These are phyloP conservation scores for Pichia pseudocactophila DNA, from an alignment of 805 yeast species.

Conservation along the genomic window DNA sequence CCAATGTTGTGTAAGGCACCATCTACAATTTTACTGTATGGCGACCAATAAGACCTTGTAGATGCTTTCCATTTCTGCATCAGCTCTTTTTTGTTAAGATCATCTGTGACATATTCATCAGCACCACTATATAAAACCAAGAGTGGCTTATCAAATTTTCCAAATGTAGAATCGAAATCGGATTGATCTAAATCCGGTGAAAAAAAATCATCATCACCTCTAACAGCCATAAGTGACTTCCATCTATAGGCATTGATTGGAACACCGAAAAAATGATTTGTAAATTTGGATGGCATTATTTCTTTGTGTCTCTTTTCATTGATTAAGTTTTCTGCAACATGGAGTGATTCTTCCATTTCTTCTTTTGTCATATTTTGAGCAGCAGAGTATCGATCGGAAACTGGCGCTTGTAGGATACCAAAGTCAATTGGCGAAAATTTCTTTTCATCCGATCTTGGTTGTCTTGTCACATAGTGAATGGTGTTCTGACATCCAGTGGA, in stretches of 20 bases:
- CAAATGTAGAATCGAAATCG: constrained; percentile 42
- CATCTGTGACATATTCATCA: constrained; percentile 56
- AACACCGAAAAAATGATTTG: constrained; percentile 38
- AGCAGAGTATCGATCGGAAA: constrained; percentile 52
- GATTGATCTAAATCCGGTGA: constrained; percentile 43
- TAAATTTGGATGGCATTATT: constrained; percentile 43
- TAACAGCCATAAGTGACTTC: constrained; percentile 44
- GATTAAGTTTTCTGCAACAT: constrained; percentile 32
- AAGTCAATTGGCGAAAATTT: constrained; percentile 34
- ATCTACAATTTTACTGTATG: constrained; percentile 39
- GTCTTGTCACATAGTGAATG: constrained; percentile 46
- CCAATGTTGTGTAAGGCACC: constrained; percentile 56
- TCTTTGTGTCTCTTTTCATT: constrained; percentile 36
- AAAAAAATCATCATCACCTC: constrained; percentile 78
- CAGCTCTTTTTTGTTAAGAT: constrained; percentile 39
- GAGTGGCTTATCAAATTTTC: constrained; percentile 38
- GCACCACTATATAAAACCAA: constrained; percentile 48
- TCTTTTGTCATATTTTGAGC: constrained; percentile 10
- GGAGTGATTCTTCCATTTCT: constrained; percentile 13
- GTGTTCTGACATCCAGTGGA: constrained; percentile 83
- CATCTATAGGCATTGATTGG: constrained; percentile 68
- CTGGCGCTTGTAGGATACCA: constrained; percentile 68
- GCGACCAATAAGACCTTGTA: constrained; percentile 43
- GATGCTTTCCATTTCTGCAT: constrained; percentile 40
- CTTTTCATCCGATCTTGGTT: constrained; percentile 9